A percentile compares a stretch with the other conserved stretches of the same genome.
Evolutionary conservation across 139 green algal genomes (phyloP).

Genomic region (Ettlia oleoabundans): DNA sequence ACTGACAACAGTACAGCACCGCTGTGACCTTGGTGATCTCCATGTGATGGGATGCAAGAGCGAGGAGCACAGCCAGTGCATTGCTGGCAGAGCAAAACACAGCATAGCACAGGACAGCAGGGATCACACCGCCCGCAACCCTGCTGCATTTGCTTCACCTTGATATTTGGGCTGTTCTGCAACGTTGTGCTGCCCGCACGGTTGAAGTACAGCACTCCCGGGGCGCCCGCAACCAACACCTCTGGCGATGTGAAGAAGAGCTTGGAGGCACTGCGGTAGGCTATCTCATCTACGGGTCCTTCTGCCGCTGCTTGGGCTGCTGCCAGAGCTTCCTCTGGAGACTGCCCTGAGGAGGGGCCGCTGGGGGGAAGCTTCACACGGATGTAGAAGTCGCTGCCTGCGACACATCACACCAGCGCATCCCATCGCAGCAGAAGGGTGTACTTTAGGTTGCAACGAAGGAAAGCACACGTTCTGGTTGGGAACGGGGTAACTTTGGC

Average conservation of each 20-base stretch:
- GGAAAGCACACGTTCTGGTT: too few relatives aligned
- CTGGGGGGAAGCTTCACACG: constrained; percentile 21
- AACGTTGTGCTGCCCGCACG: background rate
- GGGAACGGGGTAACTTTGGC: too few relatives aligned
- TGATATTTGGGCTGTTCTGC: constrained; percentile 27
- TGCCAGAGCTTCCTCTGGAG: constrained; percentile 8
- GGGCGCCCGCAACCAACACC: constrained; percentile 35
- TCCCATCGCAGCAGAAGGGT: too few relatives aligned
- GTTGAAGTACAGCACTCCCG: constrained; percentile 48
- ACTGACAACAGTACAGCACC: background rate
- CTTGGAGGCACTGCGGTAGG: background rate
- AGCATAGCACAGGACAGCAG: too few relatives aligned
- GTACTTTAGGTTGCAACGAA: too few relatives aligned
- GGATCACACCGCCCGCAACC: background rate
- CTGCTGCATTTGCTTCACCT: background rate
- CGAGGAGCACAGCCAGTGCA: too few relatives aligned
- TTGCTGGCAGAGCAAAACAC: too few relatives aligned
- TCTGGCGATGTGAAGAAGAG: constrained; percentile 49
- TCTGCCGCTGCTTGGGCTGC: too few relatives aligned
- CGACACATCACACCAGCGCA: too few relatives aligned
- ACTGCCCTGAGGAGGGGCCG: background rate
- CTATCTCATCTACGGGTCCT: background rate
- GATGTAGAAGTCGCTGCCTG: constrained; percentile 46
- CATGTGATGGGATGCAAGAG: too few relatives aligned
- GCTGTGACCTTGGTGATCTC: too few relatives aligned